These are phyloP conservation scores for Salix brachista DNA, from an alignment of 345 rosid genomes.

Conservation along the genomic window DNA sequence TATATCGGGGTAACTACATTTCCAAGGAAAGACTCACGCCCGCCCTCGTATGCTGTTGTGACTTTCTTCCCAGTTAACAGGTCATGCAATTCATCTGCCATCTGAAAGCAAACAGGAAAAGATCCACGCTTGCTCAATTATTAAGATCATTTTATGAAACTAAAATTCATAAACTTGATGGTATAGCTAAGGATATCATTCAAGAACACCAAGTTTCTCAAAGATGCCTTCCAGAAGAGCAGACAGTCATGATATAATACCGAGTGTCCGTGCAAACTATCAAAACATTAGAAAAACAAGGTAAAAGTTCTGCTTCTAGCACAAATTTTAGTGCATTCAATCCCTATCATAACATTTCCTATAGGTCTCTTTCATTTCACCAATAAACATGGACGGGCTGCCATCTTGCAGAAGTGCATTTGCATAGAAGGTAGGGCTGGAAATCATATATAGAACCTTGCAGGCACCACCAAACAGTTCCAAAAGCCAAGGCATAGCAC, in stretches of 20 bases:
- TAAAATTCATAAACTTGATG: background rate
- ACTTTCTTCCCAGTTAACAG: slow-evolving; percentile 61
- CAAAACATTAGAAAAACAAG: background rate
- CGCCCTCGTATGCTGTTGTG: slow-evolving; percentile 62
- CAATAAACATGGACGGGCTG: too few species aligned
- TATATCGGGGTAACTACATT: slow-evolving; percentile 84
- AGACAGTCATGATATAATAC: background rate
- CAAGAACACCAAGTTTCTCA: background rate
- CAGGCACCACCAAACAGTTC: background rate
- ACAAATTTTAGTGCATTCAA: background rate
- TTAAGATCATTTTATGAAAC: background rate
- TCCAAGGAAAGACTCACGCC: slow-evolving; percentile 60
- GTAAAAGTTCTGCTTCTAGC: background rate
- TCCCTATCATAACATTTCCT: background rate
- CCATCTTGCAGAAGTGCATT: background rate
- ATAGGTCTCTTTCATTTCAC: too few species aligned
- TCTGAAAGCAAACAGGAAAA: slow-evolving; percentile 40
- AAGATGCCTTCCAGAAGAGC: background rate
- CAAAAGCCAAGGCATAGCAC: background rate
- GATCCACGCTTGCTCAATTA: background rate
- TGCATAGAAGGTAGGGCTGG: background rate
- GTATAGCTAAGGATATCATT: background rate
- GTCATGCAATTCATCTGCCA: slow-evolving; percentile 86
- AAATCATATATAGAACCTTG: background rate
- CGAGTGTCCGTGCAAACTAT: background rate